phyloP scores from a whole-genome alignment of 169 alveolate genomes.

The Plasmodium sp. region DNA sequence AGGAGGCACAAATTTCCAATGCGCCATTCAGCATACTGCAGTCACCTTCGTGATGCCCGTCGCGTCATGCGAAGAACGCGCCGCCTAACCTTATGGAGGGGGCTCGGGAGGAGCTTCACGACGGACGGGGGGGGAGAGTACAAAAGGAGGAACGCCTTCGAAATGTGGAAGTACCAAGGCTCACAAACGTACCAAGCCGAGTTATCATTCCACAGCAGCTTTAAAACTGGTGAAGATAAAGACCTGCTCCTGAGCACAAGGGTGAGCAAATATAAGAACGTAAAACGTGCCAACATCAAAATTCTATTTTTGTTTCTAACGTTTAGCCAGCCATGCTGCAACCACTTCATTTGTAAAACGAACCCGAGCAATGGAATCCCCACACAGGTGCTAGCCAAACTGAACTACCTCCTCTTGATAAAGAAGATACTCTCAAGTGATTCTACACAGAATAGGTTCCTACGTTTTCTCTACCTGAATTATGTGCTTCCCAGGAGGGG shows the following conservation, averaged over 20 bases:
- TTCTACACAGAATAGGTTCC: constrained; percentile 5
- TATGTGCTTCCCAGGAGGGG: background rate
- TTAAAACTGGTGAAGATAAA: background rate
- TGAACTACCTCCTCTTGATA: constrained; percentile 49
- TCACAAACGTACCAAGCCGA: background rate
- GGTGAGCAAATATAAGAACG: constrained; percentile 34
- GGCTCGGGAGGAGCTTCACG: background rate
- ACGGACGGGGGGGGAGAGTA: background rate
- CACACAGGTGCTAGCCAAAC: constrained; percentile 35
- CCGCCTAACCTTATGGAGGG: background rate
- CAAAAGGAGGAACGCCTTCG: constrained; percentile 11
- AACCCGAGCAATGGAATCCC: constrained; percentile 17
- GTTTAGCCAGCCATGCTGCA: constrained; percentile 9
- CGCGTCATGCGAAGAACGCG: background rate
- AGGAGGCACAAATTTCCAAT: background rate
- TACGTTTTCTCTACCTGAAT: constrained; percentile 5
- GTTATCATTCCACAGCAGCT: constrained; percentile 11
- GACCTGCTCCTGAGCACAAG: constrained; percentile 12
- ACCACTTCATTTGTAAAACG: constrained; percentile 39
- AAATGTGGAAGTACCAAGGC: constrained; percentile 13
- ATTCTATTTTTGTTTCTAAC: constrained; percentile 23
- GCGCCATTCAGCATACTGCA: background rate
- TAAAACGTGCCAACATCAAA: constrained; percentile 7
- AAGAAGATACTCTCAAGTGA: constrained; percentile 22
- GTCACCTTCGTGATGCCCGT: background rate